A percentile compares a stretch with the other conserved stretches of the same genome.
Evolutionary conservation across 1,284 basidiomycete genomes (phyloP).

Genomic region (Rhodotorula sp.): DNA sequence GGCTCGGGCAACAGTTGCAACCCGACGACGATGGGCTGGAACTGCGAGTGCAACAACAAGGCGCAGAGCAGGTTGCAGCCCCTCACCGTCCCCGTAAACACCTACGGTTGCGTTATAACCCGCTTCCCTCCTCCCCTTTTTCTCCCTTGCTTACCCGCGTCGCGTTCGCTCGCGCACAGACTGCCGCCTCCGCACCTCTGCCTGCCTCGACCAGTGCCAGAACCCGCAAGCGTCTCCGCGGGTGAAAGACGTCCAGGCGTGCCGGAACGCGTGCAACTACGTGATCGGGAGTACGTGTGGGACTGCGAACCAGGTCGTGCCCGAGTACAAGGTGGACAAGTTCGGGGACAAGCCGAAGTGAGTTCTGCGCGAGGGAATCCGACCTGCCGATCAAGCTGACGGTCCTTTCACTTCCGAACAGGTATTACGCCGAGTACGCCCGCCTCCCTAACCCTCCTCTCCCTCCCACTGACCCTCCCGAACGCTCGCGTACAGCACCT

Average conservation of each 20-base stretch:
- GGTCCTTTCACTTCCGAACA: not conserved
- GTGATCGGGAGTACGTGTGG: slow-evolving; percentile 30
- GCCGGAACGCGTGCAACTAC: slow-evolving; percentile 28
- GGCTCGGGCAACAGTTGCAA: slow-evolving; percentile 24
- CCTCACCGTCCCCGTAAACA: slow-evolving; percentile 24
- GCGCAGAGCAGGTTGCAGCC: slow-evolving; percentile 18
- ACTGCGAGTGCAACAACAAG: slow-evolving; percentile 28
- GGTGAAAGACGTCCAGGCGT: not conserved
- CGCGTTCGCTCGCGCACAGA: slow-evolving; percentile 5
- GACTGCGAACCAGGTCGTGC: slow-evolving; percentile 22
- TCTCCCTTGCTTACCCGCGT: no score
- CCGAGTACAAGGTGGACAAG: slow-evolving; percentile 24
- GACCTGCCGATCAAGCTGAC: no score
- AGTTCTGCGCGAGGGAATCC: not conserved
- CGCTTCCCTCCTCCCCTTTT: not conserved
- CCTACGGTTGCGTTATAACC: slow-evolving; percentile 28
- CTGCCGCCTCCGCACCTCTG: slow-evolving; percentile 28
- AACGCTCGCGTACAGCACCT: slow-evolving; percentile 1
- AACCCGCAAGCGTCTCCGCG: slow-evolving; percentile 15
- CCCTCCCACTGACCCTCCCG: not conserved
- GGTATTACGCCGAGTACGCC: slow-evolving; percentile 25
- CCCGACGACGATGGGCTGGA: slow-evolving; percentile 32
- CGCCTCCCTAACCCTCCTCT: not conserved
- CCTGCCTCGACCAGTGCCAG: slow-evolving; percentile 30
- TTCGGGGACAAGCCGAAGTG: slow-evolving; percentile 27